phyloP scores from a whole-genome alignment of 1,284 basidiomycete species.

The Tremellales sp. region DNA sequence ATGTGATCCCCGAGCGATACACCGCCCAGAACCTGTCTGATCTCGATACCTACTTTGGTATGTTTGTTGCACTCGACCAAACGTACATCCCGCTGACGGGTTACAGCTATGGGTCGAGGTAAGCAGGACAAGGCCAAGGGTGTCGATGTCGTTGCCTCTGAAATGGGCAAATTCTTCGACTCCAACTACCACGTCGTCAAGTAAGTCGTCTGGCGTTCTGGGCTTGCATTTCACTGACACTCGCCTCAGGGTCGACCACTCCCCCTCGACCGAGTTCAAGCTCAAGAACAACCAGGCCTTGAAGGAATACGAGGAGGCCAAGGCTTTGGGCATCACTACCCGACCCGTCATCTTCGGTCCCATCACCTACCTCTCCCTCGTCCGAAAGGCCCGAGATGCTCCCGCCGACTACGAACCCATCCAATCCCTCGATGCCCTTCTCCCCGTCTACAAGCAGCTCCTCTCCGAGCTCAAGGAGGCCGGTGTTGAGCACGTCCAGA shows the following conservation, averaged over 20 bases:
- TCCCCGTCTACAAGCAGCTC: slow-evolving; percentile 89
- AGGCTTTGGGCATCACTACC: slow-evolving; percentile 81
- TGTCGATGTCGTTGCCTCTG: slow-evolving; percentile 94
- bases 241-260: slow-evolving; percentile 97
- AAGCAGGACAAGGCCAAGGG: slow-evolving; percentile 77
- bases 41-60: slow-evolving; percentile 89
- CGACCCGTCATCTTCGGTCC: slow-evolving; percentile 96
- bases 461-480: slow-evolving; percentile 86
- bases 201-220: slow-evolving; percentile 5
- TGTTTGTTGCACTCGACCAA: slow-evolving; percentile 10
- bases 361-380: slow-evolving; percentile 90
- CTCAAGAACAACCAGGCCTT: slow-evolving; percentile 93
- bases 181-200: slow-evolving; percentile 99
- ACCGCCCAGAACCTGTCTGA: slow-evolving; percentile 77
- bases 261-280: slow-evolving; percentile 88
- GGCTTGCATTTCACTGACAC: slow-evolving; percentile 99
- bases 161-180: slow-evolving; percentile 99
- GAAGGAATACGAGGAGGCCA: slow-evolving; percentile 92
- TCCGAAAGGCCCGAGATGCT: slow-evolving; percentile 86
- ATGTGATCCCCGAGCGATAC: slow-evolving; percentile 95
- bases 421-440: slow-evolving; percentile 81
- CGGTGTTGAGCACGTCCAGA: slow-evolving; percentile 90
- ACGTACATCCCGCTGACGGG: not conserved
- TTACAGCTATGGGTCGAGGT: slow-evolving; percentile 85
- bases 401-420: slow-evolving; percentile 83